These are phyloP conservation scores for Rhodotorula sphaerocarpa DNA, from an alignment of 768 basidiomycete species.

Conservation along the genomic window DNA sequence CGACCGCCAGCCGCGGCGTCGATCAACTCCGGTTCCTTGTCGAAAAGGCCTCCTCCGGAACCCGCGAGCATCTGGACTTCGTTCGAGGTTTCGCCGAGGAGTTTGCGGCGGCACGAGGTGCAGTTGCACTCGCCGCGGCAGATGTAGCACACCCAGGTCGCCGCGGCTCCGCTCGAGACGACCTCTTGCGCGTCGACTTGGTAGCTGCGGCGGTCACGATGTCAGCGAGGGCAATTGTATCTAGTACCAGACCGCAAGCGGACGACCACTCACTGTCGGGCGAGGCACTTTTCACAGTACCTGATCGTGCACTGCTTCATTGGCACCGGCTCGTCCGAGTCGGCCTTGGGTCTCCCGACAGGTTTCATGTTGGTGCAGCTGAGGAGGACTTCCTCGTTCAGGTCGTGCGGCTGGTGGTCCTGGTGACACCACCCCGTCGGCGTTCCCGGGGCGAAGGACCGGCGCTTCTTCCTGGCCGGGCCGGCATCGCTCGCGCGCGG, in stretches of 20 bases:
- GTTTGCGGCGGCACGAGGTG: neutral
- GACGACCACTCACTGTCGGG: neutral
- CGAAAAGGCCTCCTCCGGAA: too few relatives aligned
- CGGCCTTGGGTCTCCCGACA: neutral
- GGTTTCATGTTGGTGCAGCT: constrained; percentile 8
- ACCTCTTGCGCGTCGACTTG: neutral
- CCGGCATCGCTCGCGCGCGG: too few relatives aligned
- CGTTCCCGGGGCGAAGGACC: too few relatives aligned
- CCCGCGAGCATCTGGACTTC: neutral
- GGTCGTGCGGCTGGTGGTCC: constrained; percentile 13
- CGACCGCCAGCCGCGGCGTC: neutral
- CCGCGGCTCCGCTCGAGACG: neutral
- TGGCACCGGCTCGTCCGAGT: neutral
- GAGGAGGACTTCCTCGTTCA: neutral
- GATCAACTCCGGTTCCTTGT: neutral
- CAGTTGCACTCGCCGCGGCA: constrained; percentile 18
- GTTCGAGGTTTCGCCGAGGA: too few relatives aligned
- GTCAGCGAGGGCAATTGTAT: too few relatives aligned
- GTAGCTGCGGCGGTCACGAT: constrained; percentile 7
- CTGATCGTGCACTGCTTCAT: neutral
- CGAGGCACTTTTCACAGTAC: constrained; percentile 9
- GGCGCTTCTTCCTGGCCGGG: constrained; percentile 7
- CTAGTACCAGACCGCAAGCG: too few relatives aligned
- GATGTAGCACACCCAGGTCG: constrained; percentile 5
- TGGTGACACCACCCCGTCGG: neutral